Evolutionary conservation across 768 basidiomycete species (phyloP).

Genomic region (Russula lepida): DNA sequence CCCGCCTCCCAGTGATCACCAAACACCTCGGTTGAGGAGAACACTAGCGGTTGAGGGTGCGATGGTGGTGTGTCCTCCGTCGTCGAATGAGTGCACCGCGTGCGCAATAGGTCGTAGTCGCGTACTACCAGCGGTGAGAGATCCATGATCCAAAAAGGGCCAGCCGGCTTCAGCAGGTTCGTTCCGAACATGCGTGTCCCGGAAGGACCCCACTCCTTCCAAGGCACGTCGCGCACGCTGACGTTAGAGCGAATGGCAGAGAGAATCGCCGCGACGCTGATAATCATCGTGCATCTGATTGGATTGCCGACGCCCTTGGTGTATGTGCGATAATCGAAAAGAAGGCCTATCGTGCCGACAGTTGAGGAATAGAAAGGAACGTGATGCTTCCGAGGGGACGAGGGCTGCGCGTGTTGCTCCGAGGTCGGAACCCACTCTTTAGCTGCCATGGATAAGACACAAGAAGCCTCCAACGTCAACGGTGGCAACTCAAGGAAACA

Average conservation of each 20-base stretch:
- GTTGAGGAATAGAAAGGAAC: background rate
- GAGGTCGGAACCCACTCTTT: constrained; percentile 5
- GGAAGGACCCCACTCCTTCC: background rate
- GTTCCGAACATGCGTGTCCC: background rate
- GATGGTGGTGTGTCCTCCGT: background rate
- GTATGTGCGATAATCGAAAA: background rate
- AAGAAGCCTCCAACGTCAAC: background rate
- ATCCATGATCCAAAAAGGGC: background rate
- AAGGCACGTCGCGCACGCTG: background rate
- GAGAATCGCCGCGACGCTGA: background rate
- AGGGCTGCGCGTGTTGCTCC: background rate
- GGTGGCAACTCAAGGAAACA: constrained; percentile 2
- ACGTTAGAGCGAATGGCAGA: background rate
- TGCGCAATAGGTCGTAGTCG: background rate
- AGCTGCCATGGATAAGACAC: background rate
- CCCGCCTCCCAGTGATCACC: background rate
- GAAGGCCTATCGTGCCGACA: background rate
- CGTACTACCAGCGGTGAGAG: background rate
- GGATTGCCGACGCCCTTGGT: background rate
- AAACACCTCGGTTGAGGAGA: background rate
- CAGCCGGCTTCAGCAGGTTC: background rate
- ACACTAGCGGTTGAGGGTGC: background rate
- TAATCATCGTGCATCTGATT: background rate
- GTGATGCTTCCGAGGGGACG: background rate
- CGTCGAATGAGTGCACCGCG: background rate